Evolutionary conservation across 179 eudicot species (phyloP).

Genomic region (Actinidia chinensis): DNA sequence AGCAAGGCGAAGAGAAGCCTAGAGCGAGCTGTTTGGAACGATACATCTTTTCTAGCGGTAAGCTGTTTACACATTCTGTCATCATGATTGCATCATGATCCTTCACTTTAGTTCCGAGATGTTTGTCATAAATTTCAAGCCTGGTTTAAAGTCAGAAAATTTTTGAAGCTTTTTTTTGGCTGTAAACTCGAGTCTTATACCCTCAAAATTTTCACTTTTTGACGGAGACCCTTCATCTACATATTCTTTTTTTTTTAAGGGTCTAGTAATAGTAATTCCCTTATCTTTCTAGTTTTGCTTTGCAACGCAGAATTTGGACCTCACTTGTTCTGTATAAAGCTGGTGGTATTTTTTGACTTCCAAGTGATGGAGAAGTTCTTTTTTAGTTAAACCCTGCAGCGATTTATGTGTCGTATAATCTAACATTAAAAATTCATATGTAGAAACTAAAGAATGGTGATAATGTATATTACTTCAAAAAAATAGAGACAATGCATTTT

Average conservation of each 20-base stretch:
- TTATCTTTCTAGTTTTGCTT: background rate
- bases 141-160: background rate
- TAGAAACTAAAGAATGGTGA: too few relatives aligned
- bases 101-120: background rate
- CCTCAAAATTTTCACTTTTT: background rate
- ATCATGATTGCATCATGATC: background rate
- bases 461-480: too few relatives aligned
- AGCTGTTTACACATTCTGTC: slow-evolving; percentile 24
- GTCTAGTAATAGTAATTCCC: background rate
- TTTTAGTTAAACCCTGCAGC: background rate
- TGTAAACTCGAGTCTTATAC: background rate
- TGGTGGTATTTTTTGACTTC: background rate
- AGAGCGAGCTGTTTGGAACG: slow-evolving; percentile 98
- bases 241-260: too few relatives aligned
- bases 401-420: background rate
- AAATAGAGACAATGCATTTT: too few relatives aligned
- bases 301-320: background rate
- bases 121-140: slow-evolving; percentile 6
- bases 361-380: background rate
- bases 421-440: background rate
- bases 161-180: slow-evolving; percentile 3
- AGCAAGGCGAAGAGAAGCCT: slow-evolving; percentile 87
- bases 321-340: background rate
- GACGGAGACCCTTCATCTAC: background rate
- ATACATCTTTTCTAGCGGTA: slow-evolving; percentile 93